A percentile compares a stretch with the other conserved stretches of the same genome.
Conservation (phyloP, 352 stramenopile genomes). For the Phytophthora sojae region DNA sequence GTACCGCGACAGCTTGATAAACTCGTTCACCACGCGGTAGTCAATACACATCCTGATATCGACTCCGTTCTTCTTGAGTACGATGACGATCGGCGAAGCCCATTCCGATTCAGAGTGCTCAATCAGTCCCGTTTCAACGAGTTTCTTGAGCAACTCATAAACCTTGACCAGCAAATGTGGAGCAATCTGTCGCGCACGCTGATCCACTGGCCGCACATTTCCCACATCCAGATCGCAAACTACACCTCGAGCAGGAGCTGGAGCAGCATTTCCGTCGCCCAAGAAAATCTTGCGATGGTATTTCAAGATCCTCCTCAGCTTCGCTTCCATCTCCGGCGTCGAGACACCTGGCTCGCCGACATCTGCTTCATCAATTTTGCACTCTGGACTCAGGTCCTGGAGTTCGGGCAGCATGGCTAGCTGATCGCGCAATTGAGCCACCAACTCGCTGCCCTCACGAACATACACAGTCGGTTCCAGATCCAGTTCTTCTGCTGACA, state of each 20-base stretch:
- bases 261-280: conserved; percentile 3
- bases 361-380: too few species aligned
- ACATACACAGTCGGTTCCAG: conserved; percentile 3
- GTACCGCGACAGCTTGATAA: conserved; percentile 6
- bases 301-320: too few species aligned
- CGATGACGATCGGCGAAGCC: conserved; percentile 3
- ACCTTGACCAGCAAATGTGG: too few species aligned
- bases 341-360: too few species aligned
- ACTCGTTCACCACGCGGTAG: neutral
- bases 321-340: too few species aligned
- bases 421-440: conserved; percentile 4
- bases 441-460: neutral
- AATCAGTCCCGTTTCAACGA: neutral
- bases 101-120: conserved; percentile 4
- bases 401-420: neutral
- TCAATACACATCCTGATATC: conserved; percentile 9
- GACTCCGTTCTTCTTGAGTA: neutral
- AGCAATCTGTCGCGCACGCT: neutral
- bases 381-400: neutral
- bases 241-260: neutral
- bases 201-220: neutral
- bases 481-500: neutral
- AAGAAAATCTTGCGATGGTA: too few species aligned
- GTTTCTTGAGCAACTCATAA: too few species aligned
- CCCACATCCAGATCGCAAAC: conserved; percentile 1